Evolutionary conservation across 305 asterid genomes (phyloP).

Genomic region (Fraxinus xanthoxyloides): DNA sequence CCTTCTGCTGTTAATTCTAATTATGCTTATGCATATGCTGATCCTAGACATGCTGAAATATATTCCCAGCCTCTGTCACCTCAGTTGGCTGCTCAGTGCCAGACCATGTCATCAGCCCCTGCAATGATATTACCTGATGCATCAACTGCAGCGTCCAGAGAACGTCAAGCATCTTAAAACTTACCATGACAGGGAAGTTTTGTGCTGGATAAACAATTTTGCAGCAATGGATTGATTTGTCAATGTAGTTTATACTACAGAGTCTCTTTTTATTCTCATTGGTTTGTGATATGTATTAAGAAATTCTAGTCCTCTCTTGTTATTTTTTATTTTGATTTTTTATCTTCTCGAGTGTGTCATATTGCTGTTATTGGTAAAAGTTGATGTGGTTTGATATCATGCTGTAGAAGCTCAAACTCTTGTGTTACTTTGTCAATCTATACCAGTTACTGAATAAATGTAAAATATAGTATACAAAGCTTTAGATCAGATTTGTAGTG

Average conservation of each 20-base stretch:
- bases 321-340: neutral
- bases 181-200: conserved; percentile 53
- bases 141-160: conserved; percentile 55
- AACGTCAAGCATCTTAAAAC: conserved; percentile 55
- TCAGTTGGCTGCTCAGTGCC: conserved; percentile 70
- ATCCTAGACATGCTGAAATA: conserved; percentile 64
- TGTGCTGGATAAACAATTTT: conserved; percentile 68
- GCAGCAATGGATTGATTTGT: conserved; percentile 59
- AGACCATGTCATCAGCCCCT: conserved; percentile 61
- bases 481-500: neutral
- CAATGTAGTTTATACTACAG: conserved; percentile 35
- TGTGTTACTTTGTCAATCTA: conserved; percentile 34
- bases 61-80: conserved; percentile 71
- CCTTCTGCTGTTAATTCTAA: conserved; percentile 48
- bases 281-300: conserved; percentile 60
- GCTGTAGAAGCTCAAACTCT: conserved; percentile 54
- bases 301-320: neutral
- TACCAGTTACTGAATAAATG: conserved; percentile 40
- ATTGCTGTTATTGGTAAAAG: conserved; percentile 32
- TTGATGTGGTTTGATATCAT: conserved; percentile 46
- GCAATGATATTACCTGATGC: conserved; percentile 40
- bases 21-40: conserved; percentile 64
- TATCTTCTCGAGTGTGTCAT: conserved; percentile 31
- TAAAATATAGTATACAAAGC: conserved; percentile 22
- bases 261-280: conserved; percentile 41